Percentiles rank a stretch among this genome's conserved stretches.
Evolutionary conservation across 169 alveolate species (phyloP).

Genomic region (Plasmodium reichenowi): DNA sequence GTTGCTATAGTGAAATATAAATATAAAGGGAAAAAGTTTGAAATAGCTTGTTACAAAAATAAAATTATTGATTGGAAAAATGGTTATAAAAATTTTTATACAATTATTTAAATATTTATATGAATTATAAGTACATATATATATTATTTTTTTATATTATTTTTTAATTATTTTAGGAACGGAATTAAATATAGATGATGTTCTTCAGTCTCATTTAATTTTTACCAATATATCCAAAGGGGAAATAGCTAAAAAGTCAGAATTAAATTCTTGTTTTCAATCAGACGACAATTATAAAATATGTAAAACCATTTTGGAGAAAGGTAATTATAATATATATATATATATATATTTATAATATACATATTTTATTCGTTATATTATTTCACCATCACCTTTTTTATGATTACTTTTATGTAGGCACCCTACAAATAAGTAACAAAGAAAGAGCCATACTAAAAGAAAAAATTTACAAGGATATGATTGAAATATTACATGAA

Average conservation of each 20-base stretch:
- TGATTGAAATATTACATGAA: slow-evolving; percentile 85
- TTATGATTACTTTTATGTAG: slow-evolving; percentile 1
- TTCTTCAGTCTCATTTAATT: slow-evolving; percentile 92
- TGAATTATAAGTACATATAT: no score
- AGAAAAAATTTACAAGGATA: slow-evolving; percentile 87
- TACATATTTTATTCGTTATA: neutral
- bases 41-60: slow-evolving; percentile 97
- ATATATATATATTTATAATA: neutral
- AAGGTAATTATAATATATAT: slow-evolving; percentile 83
- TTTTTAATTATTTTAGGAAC: slow-evolving; percentile 80
- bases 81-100: slow-evolving; percentile 23
- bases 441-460: slow-evolving; percentile 89
- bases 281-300: slow-evolving; percentile 89
- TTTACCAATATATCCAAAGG: slow-evolving; percentile 96
- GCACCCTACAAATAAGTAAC: slow-evolving; percentile 91
- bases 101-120: neutral
- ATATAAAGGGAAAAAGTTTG: slow-evolving; percentile 92
- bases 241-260: slow-evolving; percentile 93
- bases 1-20: slow-evolving; percentile 95
- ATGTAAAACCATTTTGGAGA: slow-evolving; percentile 93
- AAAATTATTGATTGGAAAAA: slow-evolving; percentile 95
- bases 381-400: slow-evolving; percentile 82
- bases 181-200: slow-evolving; percentile 95
- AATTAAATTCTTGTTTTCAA: slow-evolving; percentile 91
- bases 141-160: no score